Base-by-base conservation (phyloP, 805 yeast species). In the Metschnikowia hibisci region DNA sequence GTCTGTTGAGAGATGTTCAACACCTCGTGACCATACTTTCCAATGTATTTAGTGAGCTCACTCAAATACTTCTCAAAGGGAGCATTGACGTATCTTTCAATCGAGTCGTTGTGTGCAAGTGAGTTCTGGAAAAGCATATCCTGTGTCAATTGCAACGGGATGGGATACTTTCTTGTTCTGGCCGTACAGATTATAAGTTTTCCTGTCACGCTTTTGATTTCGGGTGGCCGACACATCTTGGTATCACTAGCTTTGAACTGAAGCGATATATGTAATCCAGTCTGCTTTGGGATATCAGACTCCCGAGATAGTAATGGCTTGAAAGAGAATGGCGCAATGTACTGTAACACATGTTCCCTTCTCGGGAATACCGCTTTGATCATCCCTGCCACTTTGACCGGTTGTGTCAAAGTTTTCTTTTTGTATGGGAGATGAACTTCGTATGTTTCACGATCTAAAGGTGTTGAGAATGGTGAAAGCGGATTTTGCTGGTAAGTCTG, bases 81-180 rank as follows among this genome's bases (percentile, higher is more conserved):
- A 12, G 49, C 46, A 12, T 52, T 45, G 8, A 61, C 50, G 31
- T 53, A 44, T 22, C 49, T 46, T 29, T 57, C 63, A 6, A 61
- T 39, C 26, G 45, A 45, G 33, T 60, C 65, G 25, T 44, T 44
- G 28, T 47, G 31, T 5, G 50, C 45, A 4, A 43, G 14, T 4
- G 43, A 25, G 43, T 45, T 52, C 18, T 41, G 47, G 32, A 53
- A 48, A 34, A 43, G 38, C 48, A 56, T 40, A 9, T 49, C 48
- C 34, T 46, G 46, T 9, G 50, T 36, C 16, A 53, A 38, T 34
- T 47, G 54, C 22, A 53, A 38, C 11, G 56, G 56, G 18, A 46
- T 64, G 2, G 69, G 64, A 20, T 52, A 48, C 37, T 60, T 57
- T 11, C 59, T 55, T 2, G 73, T 63, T 33, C 59, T 52, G 13